Evolutionary conservation across 148 eudicot species (phyloP).

Genomic region (Selenicereus undatus): DNA sequence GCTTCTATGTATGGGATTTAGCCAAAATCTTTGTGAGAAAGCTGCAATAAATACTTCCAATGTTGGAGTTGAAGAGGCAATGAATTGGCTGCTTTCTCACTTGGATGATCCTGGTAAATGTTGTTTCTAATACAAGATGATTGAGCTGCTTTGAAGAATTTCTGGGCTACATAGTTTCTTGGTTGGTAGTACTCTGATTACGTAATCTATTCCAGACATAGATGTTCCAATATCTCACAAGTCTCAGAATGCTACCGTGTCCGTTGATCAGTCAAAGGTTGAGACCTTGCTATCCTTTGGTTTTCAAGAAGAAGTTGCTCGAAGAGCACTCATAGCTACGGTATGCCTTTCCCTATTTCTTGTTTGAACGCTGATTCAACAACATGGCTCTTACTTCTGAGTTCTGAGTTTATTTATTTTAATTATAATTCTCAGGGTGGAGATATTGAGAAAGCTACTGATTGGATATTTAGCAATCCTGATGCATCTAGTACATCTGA

Average conservation of each 20-base stretch:
- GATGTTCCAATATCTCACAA: constrained; percentile 62
- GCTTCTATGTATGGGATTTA: constrained; percentile 85
- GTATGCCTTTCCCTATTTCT: constrained; percentile 32
- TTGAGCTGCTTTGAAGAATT: background rate
- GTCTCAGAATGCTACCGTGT: constrained; percentile 34
- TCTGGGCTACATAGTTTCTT: background rate
- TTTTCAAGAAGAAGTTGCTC: constrained; percentile 73
- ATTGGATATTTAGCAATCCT: constrained; percentile 84
- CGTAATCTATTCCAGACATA: constrained; percentile 51
- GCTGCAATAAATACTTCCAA: constrained; percentile 86
- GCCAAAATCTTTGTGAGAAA: constrained; percentile 66
- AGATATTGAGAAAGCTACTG: constrained; percentile 92
- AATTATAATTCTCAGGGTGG: constrained; percentile 52
- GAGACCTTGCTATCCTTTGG: constrained; percentile 80
- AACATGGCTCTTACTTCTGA: background rate
- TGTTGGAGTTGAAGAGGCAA: constrained; percentile 90
- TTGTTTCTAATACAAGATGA: background rate
- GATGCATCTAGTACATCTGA: constrained; percentile 44
- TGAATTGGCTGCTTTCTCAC: constrained; percentile 95
- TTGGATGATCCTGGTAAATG: constrained; percentile 89
- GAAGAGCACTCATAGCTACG: constrained; percentile 67
- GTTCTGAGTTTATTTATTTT: background rate
- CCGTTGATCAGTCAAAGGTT: constrained; percentile 66
- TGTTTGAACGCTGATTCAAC: background rate
- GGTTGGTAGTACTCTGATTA: background rate